These are phyloP conservation scores for Collybia nuda DNA, from an alignment of 768 basidiomycete species.

Conservation along the genomic window DNA sequence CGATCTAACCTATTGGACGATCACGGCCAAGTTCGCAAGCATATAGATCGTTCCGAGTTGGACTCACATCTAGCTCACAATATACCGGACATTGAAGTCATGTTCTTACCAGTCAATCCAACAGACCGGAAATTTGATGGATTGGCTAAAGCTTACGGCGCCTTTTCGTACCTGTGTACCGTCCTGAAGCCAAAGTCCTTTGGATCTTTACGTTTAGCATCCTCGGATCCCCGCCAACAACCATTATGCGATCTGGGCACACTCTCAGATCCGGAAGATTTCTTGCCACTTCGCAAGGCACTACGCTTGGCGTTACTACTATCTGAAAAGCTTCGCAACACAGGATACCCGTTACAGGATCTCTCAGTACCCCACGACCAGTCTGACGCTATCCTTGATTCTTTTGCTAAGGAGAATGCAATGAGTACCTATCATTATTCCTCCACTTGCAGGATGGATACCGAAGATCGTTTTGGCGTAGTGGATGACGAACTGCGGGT, in stretches of 20 bases:
- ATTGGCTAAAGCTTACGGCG: constrained; percentile 17
- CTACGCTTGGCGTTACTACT: constrained; percentile 21
- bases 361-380: constrained; percentile 22
- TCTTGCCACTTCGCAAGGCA: constrained; percentile 20
- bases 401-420: constrained; percentile 16
- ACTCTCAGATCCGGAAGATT: constrained; percentile 24
- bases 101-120: constrained; percentile 17
- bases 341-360: constrained; percentile 26
- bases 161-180: constrained; percentile 17
- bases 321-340: constrained; percentile 11
- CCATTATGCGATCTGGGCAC: constrained; percentile 28
- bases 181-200: constrained; percentile 18
- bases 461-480: constrained; percentile 18
- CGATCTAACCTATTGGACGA: constrained; percentile 23
- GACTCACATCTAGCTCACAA: no score
- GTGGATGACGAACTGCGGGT: constrained; percentile 20
- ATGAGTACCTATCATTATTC: constrained; percentile 33
- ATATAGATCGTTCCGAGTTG: no score
- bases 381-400: constrained; percentile 29
- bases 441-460: constrained; percentile 36
- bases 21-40: no score
- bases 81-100: constrained; percentile 39
- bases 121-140: constrained; percentile 9
- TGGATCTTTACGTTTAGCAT: constrained; percentile 21
- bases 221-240: constrained; percentile 23